Conservation (phyloP, 176 grass and related monocot species). For the Musa itinerans region DNA sequence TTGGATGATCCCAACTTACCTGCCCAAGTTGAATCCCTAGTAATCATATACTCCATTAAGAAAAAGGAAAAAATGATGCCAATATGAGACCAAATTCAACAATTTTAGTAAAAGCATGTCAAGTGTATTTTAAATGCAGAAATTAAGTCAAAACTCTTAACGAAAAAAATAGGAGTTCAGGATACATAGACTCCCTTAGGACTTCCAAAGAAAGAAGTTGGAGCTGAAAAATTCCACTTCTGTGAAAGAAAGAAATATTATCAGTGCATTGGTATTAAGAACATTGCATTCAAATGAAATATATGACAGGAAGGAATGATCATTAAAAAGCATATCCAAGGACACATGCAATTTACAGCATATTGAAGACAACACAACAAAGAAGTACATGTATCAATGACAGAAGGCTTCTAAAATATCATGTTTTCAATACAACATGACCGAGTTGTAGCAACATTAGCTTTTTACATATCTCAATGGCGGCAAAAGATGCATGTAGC, state of each 20-base stretch:
- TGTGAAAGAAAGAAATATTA: slow-evolving; percentile 29
- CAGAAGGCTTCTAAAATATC: background rate
- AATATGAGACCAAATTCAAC: too few relatives aligned
- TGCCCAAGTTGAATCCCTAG: too few relatives aligned
- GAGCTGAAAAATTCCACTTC: slow-evolving; percentile 60
- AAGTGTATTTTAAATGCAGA: background rate
- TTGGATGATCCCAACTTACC: too few relatives aligned
- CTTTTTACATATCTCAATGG: too few relatives aligned
- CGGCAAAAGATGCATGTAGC: too few relatives aligned
- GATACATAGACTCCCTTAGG: slow-evolving; percentile 83
- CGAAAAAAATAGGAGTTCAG: slow-evolving; percentile 28
- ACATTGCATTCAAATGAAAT: too few relatives aligned
- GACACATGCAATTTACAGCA: background rate
- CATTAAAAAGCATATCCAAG: slow-evolving; percentile 11
- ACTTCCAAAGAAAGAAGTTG: slow-evolving; percentile 79
- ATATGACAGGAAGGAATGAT: background rate
- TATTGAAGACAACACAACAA: slow-evolving; percentile 7
- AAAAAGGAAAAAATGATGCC: too few relatives aligned
- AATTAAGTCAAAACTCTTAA: slow-evolving; percentile 5
- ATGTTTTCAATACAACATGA: too few relatives aligned
- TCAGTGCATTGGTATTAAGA: background rate
- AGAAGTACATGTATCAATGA: slow-evolving; percentile 10
- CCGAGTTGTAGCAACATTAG: too few relatives aligned
- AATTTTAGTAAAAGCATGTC: background rate
- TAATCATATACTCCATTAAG: too few relatives aligned